phyloP scores from a whole-genome alignment of 192 early-diverging fungal genomes.

The Backusella australiensis region DNA sequence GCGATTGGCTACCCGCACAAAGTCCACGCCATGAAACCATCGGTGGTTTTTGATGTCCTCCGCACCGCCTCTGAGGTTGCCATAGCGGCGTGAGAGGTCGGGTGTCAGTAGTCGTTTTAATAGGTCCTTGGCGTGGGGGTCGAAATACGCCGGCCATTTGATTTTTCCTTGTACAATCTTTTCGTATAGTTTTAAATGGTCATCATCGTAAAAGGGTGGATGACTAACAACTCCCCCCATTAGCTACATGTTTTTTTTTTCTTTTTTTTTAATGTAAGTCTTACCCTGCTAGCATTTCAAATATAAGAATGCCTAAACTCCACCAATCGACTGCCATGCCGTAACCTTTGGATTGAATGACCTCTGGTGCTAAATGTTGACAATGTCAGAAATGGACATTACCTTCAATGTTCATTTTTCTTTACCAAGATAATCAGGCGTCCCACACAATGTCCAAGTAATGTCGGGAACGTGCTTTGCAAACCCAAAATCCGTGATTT shows the following conservation, averaged over 20 bases:
- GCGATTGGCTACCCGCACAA: conserved; percentile 1
- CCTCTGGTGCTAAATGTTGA: conserved; percentile 84
- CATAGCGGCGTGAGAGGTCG: conserved; percentile 87
- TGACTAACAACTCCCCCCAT: conserved; percentile 36
- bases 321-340: conserved; percentile 99
- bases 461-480: conserved; percentile 66
- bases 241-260: background rate
- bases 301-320: conserved; percentile 95
- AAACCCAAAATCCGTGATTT: conserved; percentile 98
- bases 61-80: conserved; percentile 86
- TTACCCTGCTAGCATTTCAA: conserved; percentile 95
- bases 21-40: conserved; percentile 91
- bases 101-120: conserved; percentile 87
- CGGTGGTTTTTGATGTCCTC: conserved; percentile 90
- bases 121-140: conserved; percentile 79
- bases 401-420: no score
- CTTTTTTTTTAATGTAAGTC: background rate
- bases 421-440: conserved; percentile 81
- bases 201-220: conserved; percentile 97
- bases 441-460: conserved; percentile 98
- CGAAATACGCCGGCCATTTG: conserved; percentile 85
- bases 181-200: conserved; percentile 95
- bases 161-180: conserved; percentile 92
- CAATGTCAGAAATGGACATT: background rate
- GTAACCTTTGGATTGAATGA: conserved; percentile 96